Evolutionary conservation across 805 yeast species (phyloP), one percentile per base, ranked within the genome.

Genomic region (Candida maltosa): DNA sequence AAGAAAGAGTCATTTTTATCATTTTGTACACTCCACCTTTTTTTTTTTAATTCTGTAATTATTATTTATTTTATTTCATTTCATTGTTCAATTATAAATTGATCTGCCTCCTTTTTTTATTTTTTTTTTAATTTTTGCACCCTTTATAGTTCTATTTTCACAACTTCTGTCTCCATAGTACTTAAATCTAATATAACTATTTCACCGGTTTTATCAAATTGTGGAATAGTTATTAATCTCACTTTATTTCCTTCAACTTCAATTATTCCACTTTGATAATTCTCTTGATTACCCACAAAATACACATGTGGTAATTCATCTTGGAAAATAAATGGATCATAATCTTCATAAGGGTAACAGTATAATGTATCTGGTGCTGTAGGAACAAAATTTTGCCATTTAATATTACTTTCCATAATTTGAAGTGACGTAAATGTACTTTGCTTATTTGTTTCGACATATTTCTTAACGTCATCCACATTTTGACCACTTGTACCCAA

Each of bases 311-410:
- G 97, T 12, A 85, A 76, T 49, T 85, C 86, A 7, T 63, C 63
- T 7, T 32, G 41, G n/a, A 93, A 62, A 2, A 80, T 66, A 56
- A 91, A 87, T 3, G 97, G 97, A 56, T 93, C 97, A 2, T 53
- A 49, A 17, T 78, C 76, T 8, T 73, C 72, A 49, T 71, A 89
- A 1, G 98, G 97, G 48, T 87, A 88, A 45, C 95, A 80, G 72
- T 89, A 83, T 28, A 93, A 61, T 0, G 98, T 93, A 51, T 93
- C 97, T 0, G 98, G 98, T 1, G 96, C 95, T 0, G 97, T 88
- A 2, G 98, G 98, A 1, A 86, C 80, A 16, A 86, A 67, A 51
- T 87, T 87, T 49, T 88, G 91, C 95, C 96, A 89, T 30, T 65
- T 61, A 24, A 93, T 52, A 0, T 86, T 83, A 11, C 78, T 69